These are phyloP conservation scores for Colletotrichum paranaense DNA, from an alignment of 2,329 filamentous ascomycete genomes.

Conservation along the genomic window DNA sequence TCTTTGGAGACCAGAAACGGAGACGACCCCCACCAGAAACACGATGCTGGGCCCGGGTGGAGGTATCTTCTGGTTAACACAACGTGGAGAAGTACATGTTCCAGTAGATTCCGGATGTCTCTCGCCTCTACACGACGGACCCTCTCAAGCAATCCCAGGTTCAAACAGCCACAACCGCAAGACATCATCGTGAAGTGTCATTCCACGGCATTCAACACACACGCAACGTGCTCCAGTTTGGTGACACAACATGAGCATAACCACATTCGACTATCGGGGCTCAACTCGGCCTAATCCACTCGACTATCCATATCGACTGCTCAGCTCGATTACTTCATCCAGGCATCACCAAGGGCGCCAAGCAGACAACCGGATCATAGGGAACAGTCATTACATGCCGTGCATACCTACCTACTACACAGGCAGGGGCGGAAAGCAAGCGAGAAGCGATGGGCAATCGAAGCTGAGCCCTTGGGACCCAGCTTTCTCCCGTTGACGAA, in stretches of 20 bases:
- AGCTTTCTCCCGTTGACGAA: background rate
- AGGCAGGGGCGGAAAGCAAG: background rate
- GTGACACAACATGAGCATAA: background rate
- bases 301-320: background rate
- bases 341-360: background rate
- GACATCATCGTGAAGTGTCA: slow-evolving; percentile 20
- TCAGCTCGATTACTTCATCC: background rate
- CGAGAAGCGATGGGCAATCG: too few species aligned
- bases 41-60: background rate
- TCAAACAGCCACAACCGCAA: background rate
- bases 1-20: background rate
- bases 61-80: background rate
- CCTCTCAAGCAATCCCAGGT: too few species aligned
- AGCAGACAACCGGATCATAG: background rate
- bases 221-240: background rate
- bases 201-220: background rate
- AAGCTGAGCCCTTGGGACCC: background rate
- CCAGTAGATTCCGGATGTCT: slow-evolving; percentile 18
- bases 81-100: slow-evolving; percentile 19
- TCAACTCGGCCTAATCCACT: background rate
- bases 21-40: background rate
- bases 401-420: background rate
- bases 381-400: background rate
- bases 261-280: background rate
- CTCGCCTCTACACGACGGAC: background rate